Evolutionary conservation across 139 green algal genomes (phyloP).

Genomic region (Tetraselmis striata): DNA sequence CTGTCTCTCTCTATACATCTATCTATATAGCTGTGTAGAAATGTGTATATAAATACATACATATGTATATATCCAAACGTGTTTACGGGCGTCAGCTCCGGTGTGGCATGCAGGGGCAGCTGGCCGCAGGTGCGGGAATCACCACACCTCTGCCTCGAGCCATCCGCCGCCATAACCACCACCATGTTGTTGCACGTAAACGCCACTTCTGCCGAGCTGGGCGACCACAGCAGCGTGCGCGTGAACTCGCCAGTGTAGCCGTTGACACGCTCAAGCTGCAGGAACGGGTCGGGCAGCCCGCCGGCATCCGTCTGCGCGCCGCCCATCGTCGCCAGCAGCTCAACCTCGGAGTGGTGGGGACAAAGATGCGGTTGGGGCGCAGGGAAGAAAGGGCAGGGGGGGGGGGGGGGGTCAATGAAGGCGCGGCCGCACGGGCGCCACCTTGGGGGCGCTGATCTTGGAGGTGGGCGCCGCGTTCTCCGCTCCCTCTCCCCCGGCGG

Average conservation of each 20-base stretch:
- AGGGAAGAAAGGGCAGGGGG: not conserved
- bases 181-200: constrained; percentile 47
- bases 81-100: too few relatives aligned
- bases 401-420: not conserved
- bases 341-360: too few relatives aligned
- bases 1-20: too few relatives aligned
- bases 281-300: constrained; percentile 14
- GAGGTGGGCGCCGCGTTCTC: not conserved
- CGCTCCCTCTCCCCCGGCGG: too few relatives aligned
- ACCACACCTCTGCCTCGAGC: not conserved
- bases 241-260: constrained; percentile 53
- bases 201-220: constrained; percentile 43
- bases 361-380: not conserved
- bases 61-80: too few relatives aligned
- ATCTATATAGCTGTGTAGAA: too few relatives aligned
- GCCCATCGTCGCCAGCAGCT: too few relatives aligned
- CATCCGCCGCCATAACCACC: constrained; percentile 36
- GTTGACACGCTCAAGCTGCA: constrained; percentile 45
- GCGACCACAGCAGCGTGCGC: constrained; percentile 38
- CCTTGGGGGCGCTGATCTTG: not conserved
- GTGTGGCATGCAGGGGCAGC: too few relatives aligned
- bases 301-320: not conserved
- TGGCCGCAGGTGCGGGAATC: too few relatives aligned
- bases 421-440: not conserved
- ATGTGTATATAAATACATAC: too few relatives aligned